Percentiles rank a stretch among this genome's conserved stretches.
These are phyloP conservation scores for Quercus cerris DNA, from an alignment of 306 rosid genomes.

Conservation along the genomic window DNA sequence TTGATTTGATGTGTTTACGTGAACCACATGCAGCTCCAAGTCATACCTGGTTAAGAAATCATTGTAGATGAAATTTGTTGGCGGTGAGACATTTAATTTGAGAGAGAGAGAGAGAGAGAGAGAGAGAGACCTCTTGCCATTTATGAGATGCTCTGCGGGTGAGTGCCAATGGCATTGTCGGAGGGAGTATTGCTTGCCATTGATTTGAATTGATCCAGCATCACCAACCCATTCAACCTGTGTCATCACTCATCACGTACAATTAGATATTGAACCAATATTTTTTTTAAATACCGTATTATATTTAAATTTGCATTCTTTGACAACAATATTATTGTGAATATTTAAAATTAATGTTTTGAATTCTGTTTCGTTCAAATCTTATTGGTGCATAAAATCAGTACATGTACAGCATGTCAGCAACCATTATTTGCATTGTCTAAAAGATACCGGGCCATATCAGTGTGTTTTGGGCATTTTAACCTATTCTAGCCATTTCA, in stretches of 20 bases:
- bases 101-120: neutral
- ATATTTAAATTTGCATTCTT: too few relatives aligned
- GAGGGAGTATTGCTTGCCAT: conserved; percentile 49
- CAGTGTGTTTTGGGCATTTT: too few relatives aligned
- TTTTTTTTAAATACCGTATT: too few relatives aligned
- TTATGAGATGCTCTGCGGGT: conserved; percentile 70
- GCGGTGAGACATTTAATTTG: neutral
- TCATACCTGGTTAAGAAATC: conserved; percentile 42
- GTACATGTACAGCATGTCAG: too few relatives aligned
- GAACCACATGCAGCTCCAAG: conserved; percentile 73
- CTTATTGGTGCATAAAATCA: too few relatives aligned
- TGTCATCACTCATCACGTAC: neutral
- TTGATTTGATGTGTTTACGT: conserved; percentile 21
- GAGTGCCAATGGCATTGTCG: conserved; percentile 73
- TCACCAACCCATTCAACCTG: conserved; percentile 51
- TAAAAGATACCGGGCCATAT: too few relatives aligned
- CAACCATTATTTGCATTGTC: too few relatives aligned
- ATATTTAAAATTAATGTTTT: too few relatives aligned
- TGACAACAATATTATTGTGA: too few relatives aligned
- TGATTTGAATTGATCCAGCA: conserved; percentile 51
- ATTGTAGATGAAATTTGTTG: neutral
- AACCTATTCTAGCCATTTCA: too few relatives aligned
- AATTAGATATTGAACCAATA: too few relatives aligned
- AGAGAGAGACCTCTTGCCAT: conserved; percentile 49
- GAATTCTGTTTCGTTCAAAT: too few relatives aligned